Conservation (phyloP, 192 early-diverging fungal species). For the Podila verticillata region DNA sequence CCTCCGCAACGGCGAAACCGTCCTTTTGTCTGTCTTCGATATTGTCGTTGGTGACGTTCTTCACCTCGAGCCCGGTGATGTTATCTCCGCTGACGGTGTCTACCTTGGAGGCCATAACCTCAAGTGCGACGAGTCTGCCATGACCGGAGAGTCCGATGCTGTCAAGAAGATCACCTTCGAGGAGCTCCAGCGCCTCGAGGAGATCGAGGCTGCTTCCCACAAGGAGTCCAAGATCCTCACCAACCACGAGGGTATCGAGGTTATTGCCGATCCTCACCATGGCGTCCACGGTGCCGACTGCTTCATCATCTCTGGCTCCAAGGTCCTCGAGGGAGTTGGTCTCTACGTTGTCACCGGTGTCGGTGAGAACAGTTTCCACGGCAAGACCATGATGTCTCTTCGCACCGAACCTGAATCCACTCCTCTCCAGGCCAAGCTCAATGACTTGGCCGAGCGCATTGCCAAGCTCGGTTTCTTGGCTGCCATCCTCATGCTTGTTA, state of each 20-base stretch:
- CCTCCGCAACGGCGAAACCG: slow-evolving; percentile 72
- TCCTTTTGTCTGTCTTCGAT: slow-evolving; percentile 76
- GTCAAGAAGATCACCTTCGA: slow-evolving; percentile 77
- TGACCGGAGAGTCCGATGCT: slow-evolving; percentile 92
- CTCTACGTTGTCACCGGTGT: slow-evolving; percentile 85
- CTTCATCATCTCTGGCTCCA: slow-evolving; percentile 92
- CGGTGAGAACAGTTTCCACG: slow-evolving; percentile 88
- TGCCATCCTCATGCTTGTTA: slow-evolving; percentile 84
- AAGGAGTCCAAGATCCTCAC: slow-evolving; percentile 24
- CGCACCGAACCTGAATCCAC: slow-evolving; percentile 88
- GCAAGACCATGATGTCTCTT: slow-evolving; percentile 86
- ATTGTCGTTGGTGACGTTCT: slow-evolving; percentile 91
- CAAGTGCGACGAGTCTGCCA: slow-evolving; percentile 87
- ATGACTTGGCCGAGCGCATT: slow-evolving; percentile 89
- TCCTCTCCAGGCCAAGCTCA: slow-evolving; percentile 91
- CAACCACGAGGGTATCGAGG: slow-evolving; percentile 53
- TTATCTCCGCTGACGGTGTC: slow-evolving; percentile 91
- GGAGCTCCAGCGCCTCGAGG: slow-evolving; percentile 46
- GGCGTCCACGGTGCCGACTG: slow-evolving; percentile 61
- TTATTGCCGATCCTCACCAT: slow-evolving; percentile 9
- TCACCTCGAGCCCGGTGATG: slow-evolving; percentile 88
- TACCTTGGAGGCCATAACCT: slow-evolving; percentile 84
- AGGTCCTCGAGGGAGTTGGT: slow-evolving; percentile 89
- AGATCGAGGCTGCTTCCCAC: slow-evolving; percentile 22
- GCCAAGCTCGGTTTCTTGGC: slow-evolving; percentile 89